Conservation (phyloP, 2,329 filamentous ascomycete species). For the Talaromyces rugulosus region DNA sequence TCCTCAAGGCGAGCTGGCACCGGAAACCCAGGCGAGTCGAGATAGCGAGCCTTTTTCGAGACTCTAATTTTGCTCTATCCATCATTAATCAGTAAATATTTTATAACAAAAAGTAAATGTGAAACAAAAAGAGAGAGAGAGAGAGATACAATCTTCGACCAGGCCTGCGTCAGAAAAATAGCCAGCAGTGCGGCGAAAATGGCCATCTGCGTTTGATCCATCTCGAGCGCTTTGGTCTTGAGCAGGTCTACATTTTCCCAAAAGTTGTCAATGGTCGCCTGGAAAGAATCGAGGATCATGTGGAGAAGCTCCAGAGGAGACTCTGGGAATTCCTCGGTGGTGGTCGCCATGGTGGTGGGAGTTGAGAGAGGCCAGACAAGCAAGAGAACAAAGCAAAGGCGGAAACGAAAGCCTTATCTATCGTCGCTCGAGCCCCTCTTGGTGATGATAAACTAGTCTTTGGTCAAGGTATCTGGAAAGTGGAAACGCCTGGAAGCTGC, state of each 20-base stretch:
- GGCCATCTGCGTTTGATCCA: background rate
- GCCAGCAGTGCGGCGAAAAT: background rate
- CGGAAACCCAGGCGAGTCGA: constrained; percentile 13
- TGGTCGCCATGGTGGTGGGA: background rate
- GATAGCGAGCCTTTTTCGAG: constrained; percentile 7
- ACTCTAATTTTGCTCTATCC: constrained; percentile 1
- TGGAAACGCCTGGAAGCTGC: background rate
- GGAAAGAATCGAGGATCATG: constrained; percentile 1
- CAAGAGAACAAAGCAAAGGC: background rate
- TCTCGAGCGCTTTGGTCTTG: background rate
- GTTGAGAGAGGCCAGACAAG: no score
- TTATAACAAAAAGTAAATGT: background rate
- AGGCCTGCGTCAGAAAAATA: constrained; percentile 3
- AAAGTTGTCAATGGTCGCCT: background rate
- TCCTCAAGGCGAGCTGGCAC: constrained; percentile 33
- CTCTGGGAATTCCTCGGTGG: constrained; percentile 3
- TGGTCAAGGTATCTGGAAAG: background rate
- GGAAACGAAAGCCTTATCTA: background rate
- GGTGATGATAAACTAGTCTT: background rate
- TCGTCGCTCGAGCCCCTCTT: background rate
- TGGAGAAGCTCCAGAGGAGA: constrained; percentile 4
- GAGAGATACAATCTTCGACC: constrained; percentile 4
- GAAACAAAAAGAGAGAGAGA: no score
- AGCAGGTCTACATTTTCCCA: constrained; percentile 3
- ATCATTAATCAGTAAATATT: background rate